A percentile compares a stretch with the other conserved stretches of the same genome.
These are phyloP conservation scores for Aaosphaeria arxii DNA, from an alignment of 2,329 filamentous ascomycete genomes.

Conservation along the genomic window DNA sequence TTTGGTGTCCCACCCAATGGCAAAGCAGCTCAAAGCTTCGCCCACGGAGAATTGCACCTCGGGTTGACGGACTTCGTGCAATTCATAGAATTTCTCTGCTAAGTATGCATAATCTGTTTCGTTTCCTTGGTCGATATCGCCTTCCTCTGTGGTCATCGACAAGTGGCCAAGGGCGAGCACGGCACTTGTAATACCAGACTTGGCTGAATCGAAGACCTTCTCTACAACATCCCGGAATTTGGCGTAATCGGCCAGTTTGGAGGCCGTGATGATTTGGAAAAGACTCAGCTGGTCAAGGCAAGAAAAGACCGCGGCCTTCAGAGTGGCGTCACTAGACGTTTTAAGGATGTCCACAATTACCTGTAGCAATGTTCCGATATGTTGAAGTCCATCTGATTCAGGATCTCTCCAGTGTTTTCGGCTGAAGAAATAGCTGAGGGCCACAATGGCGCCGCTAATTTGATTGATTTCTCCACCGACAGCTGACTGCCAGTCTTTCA, in stretches of 20 bases:
- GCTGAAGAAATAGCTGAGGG: slow-evolving; percentile 58
- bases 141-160: slow-evolving; percentile 57
- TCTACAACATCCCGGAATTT: slow-evolving; percentile 54
- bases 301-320: slow-evolving; percentile 56
- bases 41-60: slow-evolving; percentile 90
- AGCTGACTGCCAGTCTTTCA: slow-evolving; percentile 55
- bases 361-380: slow-evolving; percentile 42
- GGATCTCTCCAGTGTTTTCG: slow-evolving; percentile 52
- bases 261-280: slow-evolving; percentile 53
- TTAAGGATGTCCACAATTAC: slow-evolving; percentile 52
- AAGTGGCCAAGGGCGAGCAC: slow-evolving; percentile 79
- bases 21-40: slow-evolving; percentile 76
- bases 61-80: slow-evolving; percentile 81
- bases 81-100: slow-evolving; percentile 65
- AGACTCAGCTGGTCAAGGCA: slow-evolving; percentile 62
- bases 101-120: slow-evolving; percentile 50
- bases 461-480: slow-evolving; percentile 59
- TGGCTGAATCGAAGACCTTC: slow-evolving; percentile 65
- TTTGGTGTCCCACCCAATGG: slow-evolving; percentile 80
- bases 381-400: slow-evolving; percentile 23
- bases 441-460: slow-evolving; percentile 60
- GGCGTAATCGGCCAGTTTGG: slow-evolving; percentile 28
- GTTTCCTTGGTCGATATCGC: slow-evolving; percentile 30
- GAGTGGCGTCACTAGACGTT: slow-evolving; percentile 52
- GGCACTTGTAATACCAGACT: slow-evolving; percentile 76